phyloP scores from a whole-genome alignment of 495 filamentous ascomycete genomes.

The Evernia prunastri region DNA sequence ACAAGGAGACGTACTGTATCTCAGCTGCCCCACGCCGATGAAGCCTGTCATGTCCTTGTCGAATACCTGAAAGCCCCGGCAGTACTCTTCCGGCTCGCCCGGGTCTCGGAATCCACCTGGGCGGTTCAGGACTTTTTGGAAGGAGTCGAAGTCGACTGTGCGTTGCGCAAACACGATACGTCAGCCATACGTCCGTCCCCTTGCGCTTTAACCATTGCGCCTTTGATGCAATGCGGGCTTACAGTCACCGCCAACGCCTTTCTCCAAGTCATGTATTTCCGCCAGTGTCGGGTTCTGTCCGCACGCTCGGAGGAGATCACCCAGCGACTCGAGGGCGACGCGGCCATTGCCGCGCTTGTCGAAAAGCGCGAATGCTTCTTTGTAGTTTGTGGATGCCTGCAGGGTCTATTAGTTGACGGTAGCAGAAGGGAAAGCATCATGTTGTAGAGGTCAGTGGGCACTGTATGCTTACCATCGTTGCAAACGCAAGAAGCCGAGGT shows the following conservation, averaged over 20 bases:
- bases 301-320: slow-evolving; percentile 90
- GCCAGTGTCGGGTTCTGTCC: slow-evolving; percentile 94
- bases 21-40: slow-evolving; percentile 92
- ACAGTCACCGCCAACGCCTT: slow-evolving; percentile 84
- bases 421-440: neutral
- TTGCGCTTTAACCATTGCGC: neutral
- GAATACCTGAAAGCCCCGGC: slow-evolving; percentile 96
- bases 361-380: slow-evolving; percentile 98
- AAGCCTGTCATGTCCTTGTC: slow-evolving; percentile 98
- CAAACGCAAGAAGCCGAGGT: neutral
- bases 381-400: slow-evolving; percentile 99
- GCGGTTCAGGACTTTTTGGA: slow-evolving; percentile 90
- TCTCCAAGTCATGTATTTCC: slow-evolving; percentile 86
- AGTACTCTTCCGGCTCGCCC: slow-evolving; percentile 95
- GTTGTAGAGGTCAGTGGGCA: neutral
- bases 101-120: slow-evolving; percentile 97
- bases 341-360: slow-evolving; percentile 95
- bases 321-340: slow-evolving; percentile 76
- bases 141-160: slow-evolving; percentile 96
- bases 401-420: neutral
- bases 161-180: neutral
- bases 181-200: neutral
- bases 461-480: slow-evolving; percentile 9
- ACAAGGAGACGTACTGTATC: slow-evolving; percentile 60
- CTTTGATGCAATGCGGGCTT: slow-evolving; percentile 33